Evolutionary conservation across 2,329 filamentous ascomycete species (phyloP), one percentile per base, ranked within the genome.

Genomic region (Cytospora leucostoma): DNA sequence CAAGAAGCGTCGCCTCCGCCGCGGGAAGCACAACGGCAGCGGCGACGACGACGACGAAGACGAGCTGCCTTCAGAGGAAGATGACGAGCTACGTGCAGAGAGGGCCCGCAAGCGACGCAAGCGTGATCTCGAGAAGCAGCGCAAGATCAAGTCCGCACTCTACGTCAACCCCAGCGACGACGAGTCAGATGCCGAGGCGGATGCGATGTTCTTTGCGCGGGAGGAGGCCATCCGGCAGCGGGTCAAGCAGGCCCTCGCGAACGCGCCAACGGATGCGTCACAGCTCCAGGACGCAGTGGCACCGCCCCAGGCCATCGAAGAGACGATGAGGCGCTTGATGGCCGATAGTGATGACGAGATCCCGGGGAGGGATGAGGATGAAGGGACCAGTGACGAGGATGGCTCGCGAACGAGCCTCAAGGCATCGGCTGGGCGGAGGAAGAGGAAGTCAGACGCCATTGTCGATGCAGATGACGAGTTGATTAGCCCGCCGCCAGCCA

Each of bases 101-200:
- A 66, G 34, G 54, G 64, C 64, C 10, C 55, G 37, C 7, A 58
- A 81, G 61, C 82, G 88, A 44, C 82, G 85, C 60, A 81, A 88
- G 59, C 89, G 85, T 68, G 88, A 96, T 68, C 78, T 85, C n/a
- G 92, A 93, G 71, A 93, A 93, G 75, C 83, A 87, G 56, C 80
- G 81, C 37, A 90, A 89, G 72, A 90, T 95, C 77, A 98, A 97
- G 80, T 96, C 91, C 70, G 88, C 88, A 32, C 77, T 94, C 47
- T 94, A 88, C 70, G 90, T 99, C 57, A 85, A 89, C 63, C 88
- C 89, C 44, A 92, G 90, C 68, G 95, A 98, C 72, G 95, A 98
- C 59, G 93, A 97, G 69, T 88, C 84, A n/a, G 92, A 97, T 71
- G 92, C 93, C 54, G 84, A 86, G 62, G 85, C 91, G 17, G 81